Evolutionary conservation across 352 stramenopile species (phyloP).

Genomic region (Phytophthora quininea): DNA sequence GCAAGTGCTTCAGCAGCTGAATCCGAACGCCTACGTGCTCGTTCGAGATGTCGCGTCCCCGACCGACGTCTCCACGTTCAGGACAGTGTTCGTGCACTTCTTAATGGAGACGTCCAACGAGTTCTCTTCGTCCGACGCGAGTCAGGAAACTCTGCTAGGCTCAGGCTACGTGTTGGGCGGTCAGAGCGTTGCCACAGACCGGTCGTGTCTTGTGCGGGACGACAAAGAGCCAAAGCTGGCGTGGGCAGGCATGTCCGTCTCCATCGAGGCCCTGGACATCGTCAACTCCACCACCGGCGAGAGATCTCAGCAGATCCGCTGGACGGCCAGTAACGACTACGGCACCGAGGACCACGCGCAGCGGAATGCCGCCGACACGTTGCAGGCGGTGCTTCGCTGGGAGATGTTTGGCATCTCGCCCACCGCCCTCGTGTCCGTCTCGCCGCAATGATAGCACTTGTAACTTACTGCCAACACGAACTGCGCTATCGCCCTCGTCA

Average conservation of each 20-base stretch:
- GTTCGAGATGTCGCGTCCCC: too few species aligned
- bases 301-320: conserved; percentile 32
- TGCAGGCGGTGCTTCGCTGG: conserved; percentile 39
- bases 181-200: conserved; percentile 15
- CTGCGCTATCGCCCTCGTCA: too few species aligned
- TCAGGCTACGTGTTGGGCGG: too few species aligned
- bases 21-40: conserved; percentile 23
- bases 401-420: conserved; percentile 37
- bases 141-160: too few species aligned
- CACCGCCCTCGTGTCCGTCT: too few species aligned
- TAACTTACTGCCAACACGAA: too few species aligned
- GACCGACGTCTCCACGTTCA: too few species aligned
- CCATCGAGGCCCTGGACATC: conserved; percentile 38
- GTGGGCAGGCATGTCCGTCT: conserved; percentile 23
- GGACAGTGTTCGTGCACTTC: too few species aligned
- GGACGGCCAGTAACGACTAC: conserved; percentile 39
- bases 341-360: conserved; percentile 33
- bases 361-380: too few species aligned
- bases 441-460: too few species aligned
- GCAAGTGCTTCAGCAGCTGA: conserved; percentile 26
- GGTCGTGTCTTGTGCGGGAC: background rate
- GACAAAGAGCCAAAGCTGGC: conserved; percentile 2
- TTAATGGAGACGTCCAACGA: too few species aligned
- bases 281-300: conserved; percentile 17
- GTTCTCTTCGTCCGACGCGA: too few species aligned